Conservation (phyloP, 2,329 filamentous ascomycete species). For the Botrytis tulipae region DNA sequence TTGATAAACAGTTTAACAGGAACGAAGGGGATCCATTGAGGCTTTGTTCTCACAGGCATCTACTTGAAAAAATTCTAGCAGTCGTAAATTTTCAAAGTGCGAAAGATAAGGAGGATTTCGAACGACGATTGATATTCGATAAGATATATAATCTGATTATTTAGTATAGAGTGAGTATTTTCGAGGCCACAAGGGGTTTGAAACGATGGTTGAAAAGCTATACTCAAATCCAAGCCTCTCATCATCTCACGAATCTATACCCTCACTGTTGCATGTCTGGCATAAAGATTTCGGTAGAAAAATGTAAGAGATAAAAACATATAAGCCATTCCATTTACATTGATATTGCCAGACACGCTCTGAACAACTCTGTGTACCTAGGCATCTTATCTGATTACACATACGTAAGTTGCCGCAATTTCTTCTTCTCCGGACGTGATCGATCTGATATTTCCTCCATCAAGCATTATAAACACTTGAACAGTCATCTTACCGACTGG, state of each 20-base stretch:
- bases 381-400: neutral
- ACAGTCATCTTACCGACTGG: neutral
- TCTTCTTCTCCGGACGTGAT: neutral
- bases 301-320: neutral
- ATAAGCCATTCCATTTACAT: too few species aligned
- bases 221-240: neutral
- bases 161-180: neutral
- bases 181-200: accelerated
- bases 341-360: too few species aligned
- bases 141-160: neutral
- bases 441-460: neutral
- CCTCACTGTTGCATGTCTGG: neutral
- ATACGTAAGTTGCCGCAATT: neutral
- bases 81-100: too few species aligned
- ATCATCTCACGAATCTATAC: neutral
- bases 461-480: too few species aligned
- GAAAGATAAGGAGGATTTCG: too few species aligned
- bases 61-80: neutral
- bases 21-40: neutral
- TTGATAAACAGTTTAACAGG: neutral
- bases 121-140: too few species aligned
- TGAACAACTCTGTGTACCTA: neutral
- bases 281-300: neutral
- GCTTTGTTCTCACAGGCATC: neutral
- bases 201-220: neutral